These are phyloP conservation scores for Colletotrichum higginsianum DNA, from an alignment of 2,329 filamentous ascomycete species.

Conservation along the genomic window DNA sequence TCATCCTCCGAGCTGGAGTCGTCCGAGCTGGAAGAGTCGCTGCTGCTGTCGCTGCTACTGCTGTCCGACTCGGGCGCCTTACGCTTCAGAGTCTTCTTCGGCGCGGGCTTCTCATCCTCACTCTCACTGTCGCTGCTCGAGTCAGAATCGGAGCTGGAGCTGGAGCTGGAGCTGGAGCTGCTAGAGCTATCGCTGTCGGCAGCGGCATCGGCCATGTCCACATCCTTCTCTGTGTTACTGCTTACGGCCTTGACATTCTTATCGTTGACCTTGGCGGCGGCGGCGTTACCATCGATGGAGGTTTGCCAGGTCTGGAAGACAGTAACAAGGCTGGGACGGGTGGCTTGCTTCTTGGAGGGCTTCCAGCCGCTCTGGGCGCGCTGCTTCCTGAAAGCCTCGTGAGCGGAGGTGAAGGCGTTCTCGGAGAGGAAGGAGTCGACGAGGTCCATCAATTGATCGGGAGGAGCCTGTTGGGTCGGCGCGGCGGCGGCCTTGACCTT, in stretches of 20 bases:
- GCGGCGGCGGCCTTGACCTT: constrained; percentile 44
- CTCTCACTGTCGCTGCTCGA: constrained; percentile 48
- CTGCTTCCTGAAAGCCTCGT: constrained; percentile 75
- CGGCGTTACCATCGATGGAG: constrained; percentile 41
- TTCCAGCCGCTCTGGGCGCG: constrained; percentile 68
- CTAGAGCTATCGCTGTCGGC: constrained; percentile 52
- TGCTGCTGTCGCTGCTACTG: constrained; percentile 48
- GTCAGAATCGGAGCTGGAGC: constrained; percentile 51
- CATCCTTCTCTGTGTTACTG: constrained; percentile 54
- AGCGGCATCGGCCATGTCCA: constrained; percentile 64
- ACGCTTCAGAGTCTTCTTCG: constrained; percentile 56
- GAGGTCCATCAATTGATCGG: constrained; percentile 75
- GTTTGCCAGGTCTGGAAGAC: constrained; percentile 68
- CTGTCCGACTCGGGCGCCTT: constrained; percentile 53
- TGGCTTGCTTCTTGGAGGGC: constrained; percentile 45
- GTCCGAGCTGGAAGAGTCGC: constrained; percentile 50
- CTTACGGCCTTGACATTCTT: constrained; percentile 40
- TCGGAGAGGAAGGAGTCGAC: constrained; percentile 77
- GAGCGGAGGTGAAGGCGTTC: constrained; percentile 74
- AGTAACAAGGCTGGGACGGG: constrained; percentile 56
- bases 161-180: constrained; percentile 55
- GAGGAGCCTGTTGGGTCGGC: constrained; percentile 55
- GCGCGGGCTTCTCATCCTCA: constrained; percentile 27
- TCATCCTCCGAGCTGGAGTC: constrained; percentile 63
- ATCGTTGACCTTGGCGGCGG: constrained; percentile 43